phyloP scores from a whole-genome alignment of 1,284 basidiomycete genomes.

The Malassezia dermatis region DNA sequence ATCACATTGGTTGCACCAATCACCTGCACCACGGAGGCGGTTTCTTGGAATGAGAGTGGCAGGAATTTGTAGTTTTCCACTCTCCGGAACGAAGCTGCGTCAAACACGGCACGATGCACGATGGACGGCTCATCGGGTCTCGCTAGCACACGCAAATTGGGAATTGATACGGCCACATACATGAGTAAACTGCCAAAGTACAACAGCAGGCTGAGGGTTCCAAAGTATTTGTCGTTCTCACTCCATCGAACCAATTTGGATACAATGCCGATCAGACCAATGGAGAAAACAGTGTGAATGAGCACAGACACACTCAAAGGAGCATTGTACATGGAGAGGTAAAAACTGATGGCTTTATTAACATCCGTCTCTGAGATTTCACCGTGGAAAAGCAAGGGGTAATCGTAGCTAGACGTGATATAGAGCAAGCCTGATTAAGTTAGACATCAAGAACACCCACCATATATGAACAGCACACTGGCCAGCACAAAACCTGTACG shows the following conservation, averaged over 20 bases:
- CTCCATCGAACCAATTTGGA: slow-evolving; percentile 45
- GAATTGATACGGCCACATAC: slow-evolving; percentile 37
- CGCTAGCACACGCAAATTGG: slow-evolving; percentile 37
- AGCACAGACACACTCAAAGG: slow-evolving; percentile 36
- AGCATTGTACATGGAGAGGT: slow-evolving; percentile 33
- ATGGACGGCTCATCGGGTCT: slow-evolving; percentile 31
- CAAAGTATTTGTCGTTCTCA: slow-evolving; percentile 46
- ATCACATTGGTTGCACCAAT: slow-evolving; percentile 41
- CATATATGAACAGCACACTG: slow-evolving; percentile 40
- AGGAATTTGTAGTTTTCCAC: background rate
- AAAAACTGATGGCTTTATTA: slow-evolving; percentile 37
- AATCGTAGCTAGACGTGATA: slow-evolving; percentile 40
- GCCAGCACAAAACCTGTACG: slow-evolving; percentile 41
- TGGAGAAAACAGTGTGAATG: slow-evolving; percentile 40
- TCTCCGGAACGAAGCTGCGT: background rate
- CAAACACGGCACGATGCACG: slow-evolving; percentile 10
- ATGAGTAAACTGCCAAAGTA: slow-evolving; percentile 40
- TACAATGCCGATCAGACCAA: slow-evolving; percentile 38
- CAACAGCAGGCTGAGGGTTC: slow-evolving; percentile 35
- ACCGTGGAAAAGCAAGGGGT: slow-evolving; percentile 37
- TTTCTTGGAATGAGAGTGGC: slow-evolving; percentile 27
- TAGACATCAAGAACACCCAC: slow-evolving; percentile 10
- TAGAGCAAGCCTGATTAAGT: slow-evolving; percentile 32
- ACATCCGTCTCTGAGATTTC: slow-evolving; percentile 12
- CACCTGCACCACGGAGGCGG: slow-evolving; percentile 29